A percentile compares a stretch with the other conserved stretches of the same genome.
phyloP scores from a whole-genome alignment of 75 land plant species.

The Pinus taeda region DNA sequence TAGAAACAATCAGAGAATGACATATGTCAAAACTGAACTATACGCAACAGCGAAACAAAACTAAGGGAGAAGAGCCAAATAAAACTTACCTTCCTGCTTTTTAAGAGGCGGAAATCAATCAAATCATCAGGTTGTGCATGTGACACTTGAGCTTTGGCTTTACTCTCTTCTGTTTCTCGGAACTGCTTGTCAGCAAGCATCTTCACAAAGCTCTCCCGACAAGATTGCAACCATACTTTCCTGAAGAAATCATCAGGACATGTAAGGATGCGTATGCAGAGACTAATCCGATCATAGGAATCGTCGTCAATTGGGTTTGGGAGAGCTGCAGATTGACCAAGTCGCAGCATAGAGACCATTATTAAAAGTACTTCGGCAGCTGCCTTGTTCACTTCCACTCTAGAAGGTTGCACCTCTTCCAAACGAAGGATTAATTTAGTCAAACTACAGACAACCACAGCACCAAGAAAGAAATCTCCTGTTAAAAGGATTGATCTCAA shows the following conservation, averaged over 20 bases:
- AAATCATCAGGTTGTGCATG: slow-evolving; percentile 94
- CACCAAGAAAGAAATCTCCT: slow-evolving; percentile 90
- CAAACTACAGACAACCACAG: slow-evolving; percentile 74
- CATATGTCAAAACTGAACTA: no score
- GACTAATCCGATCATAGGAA: slow-evolving; percentile 75
- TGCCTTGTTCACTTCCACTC: slow-evolving; percentile 61
- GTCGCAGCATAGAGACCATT: slow-evolving; percentile 76
- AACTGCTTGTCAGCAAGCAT: slow-evolving; percentile 87
- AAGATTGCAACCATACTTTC: slow-evolving; percentile 75
- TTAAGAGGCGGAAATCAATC: slow-evolving; percentile 90
- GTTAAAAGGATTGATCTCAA: slow-evolving; percentile 69
- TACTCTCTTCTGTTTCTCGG: slow-evolving; percentile 77
- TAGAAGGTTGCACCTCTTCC: slow-evolving; percentile 72
- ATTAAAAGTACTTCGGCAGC: slow-evolving; percentile 49
- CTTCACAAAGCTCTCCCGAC: slow-evolving; percentile 77
- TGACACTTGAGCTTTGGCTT: slow-evolving; percentile 78
- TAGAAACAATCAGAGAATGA: no score
- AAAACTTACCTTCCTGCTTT: slow-evolving; percentile 76
- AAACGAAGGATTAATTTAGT: slow-evolving; percentile 78
- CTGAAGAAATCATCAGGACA: slow-evolving; percentile 65
- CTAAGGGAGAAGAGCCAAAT: background rate
- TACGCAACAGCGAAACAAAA: no score
- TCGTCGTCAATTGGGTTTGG: slow-evolving; percentile 89
- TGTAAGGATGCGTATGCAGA: slow-evolving; percentile 69
- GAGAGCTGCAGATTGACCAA: slow-evolving; percentile 71